These are phyloP conservation scores for Ormosia emarginata DNA, from an alignment of 306 rosid species.

Conservation along the genomic window DNA sequence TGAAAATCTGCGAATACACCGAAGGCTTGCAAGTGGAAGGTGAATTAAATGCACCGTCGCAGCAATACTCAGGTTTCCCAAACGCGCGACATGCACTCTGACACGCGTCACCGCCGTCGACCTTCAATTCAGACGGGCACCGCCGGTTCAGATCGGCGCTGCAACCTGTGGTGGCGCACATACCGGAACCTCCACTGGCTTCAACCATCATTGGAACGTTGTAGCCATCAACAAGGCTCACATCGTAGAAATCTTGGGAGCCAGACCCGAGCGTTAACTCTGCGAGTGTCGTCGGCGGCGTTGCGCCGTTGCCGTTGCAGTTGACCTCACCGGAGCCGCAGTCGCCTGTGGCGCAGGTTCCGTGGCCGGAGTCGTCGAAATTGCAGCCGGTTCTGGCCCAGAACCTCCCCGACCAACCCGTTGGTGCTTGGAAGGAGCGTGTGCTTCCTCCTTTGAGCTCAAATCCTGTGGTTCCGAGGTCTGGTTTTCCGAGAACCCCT, in stretches of 20 bases:
- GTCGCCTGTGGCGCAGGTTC: slow-evolving; percentile 68
- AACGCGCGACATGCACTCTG: slow-evolving; percentile 85
- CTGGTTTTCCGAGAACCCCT: slow-evolving; percentile 71
- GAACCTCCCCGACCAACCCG: slow-evolving; percentile 88
- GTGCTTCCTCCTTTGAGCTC: slow-evolving; percentile 51
- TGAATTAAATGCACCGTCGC: slow-evolving; percentile 58
- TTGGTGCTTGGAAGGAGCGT: slow-evolving; percentile 51
- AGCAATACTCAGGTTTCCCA: slow-evolving; percentile 69
- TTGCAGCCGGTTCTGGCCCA: slow-evolving; percentile 80
- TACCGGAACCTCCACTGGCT: slow-evolving; percentile 55
- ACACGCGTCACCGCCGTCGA: slow-evolving; percentile 66
- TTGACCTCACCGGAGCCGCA: slow-evolving; percentile 65
- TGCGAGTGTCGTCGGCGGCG: slow-evolving; percentile 79
- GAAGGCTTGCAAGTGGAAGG: slow-evolving; percentile 66
- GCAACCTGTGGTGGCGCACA: slow-evolving; percentile 69
- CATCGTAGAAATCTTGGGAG: slow-evolving; percentile 73
- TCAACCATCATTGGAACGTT: slow-evolving; percentile 75
- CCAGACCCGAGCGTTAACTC: slow-evolving; percentile 70
- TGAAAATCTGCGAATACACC: slow-evolving; percentile 64
- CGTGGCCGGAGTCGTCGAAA: slow-evolving; percentile 50
- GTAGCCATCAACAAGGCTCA: slow-evolving; percentile 88
- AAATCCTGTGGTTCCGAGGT: slow-evolving; percentile 74
- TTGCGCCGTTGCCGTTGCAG: slow-evolving; percentile 78
- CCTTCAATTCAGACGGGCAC: slow-evolving; percentile 73
- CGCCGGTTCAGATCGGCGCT: slow-evolving; percentile 53